These are phyloP conservation scores for Solanum medicagineum DNA, from an alignment of 257 asterid species.

Conservation along the genomic window DNA sequence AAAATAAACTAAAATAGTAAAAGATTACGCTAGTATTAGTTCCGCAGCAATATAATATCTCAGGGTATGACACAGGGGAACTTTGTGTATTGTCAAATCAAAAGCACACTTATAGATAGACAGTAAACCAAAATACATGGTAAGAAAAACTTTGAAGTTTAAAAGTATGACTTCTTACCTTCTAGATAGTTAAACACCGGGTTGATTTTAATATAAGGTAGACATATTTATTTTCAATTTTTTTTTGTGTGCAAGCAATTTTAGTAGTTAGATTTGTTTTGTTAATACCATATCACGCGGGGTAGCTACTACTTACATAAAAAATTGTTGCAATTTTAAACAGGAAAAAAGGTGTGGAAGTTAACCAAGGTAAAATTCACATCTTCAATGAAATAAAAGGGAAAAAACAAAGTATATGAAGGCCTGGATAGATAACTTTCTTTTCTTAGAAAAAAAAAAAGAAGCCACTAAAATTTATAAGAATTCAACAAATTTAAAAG, in stretches of 20 bases:
- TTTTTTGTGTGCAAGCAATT: background rate
- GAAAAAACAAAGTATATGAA: background rate
- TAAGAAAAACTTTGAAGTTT: background rate
- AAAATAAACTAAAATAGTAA: too few relatives aligned
- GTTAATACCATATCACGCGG: background rate
- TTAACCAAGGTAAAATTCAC: background rate
- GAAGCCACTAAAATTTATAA: background rate
- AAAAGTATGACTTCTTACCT: background rate
- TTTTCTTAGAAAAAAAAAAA: background rate
- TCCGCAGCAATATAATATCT: background rate
- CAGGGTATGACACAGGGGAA: background rate
- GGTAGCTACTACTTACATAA: background rate
- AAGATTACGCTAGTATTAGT: background rate
- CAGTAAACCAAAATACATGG: background rate
- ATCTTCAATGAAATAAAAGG: background rate
- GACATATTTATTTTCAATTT: background rate
- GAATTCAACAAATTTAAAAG: background rate
- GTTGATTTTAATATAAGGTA: background rate
- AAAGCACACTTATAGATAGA: background rate
- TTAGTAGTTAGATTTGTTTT: background rate
- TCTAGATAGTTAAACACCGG: background rate
- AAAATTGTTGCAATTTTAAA: background rate
- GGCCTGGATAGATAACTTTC: background rate
- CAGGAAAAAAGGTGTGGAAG: background rate
- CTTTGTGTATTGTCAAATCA: background rate